phyloP scores from a whole-genome alignment of 202 grass and related monocot genomes.

The Schoenoplectus tabernaemontani region DNA sequence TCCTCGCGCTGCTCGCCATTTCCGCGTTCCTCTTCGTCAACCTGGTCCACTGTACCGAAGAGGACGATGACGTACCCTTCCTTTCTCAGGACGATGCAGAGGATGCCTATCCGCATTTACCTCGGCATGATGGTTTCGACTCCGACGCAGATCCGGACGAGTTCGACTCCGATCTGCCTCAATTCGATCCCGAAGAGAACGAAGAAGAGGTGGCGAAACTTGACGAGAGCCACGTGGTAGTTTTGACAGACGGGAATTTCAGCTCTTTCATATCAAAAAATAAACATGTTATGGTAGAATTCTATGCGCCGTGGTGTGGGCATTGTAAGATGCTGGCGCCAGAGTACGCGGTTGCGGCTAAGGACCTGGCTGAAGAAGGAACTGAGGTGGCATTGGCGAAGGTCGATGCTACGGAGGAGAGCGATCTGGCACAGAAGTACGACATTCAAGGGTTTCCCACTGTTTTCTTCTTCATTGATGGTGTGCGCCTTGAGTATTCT shows the following conservation, averaged over 20 bases:
- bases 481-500: slow-evolving; percentile 52
- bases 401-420: slow-evolving; percentile 76
- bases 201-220: slow-evolving; percentile 3
- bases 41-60: not conserved
- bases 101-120: not conserved
- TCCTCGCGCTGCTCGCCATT: slow-evolving; percentile 28
- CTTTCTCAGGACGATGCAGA: slow-evolving; percentile 1
- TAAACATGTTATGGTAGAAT: slow-evolving; percentile 80
- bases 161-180: slow-evolving; percentile 15
- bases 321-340: slow-evolving; percentile 74
- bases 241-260: slow-evolving; percentile 72
- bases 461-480: slow-evolving; percentile 84
- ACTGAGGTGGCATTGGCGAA: slow-evolving; percentile 63
- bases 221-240: slow-evolving; percentile 65
- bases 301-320: slow-evolving; percentile 93
- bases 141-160: slow-evolving; percentile 25
- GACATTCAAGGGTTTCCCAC: slow-evolving; percentile 88
- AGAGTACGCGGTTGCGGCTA: slow-evolving; percentile 71
- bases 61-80: not conserved
- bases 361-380: slow-evolving; percentile 24
- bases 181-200: slow-evolving; percentile 16
- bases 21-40: slow-evolving; percentile 24
- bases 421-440: slow-evolving; percentile 61
- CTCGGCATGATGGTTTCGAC: not conserved
- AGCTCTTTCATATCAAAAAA: slow-evolving; percentile 44